Percentiles rank a stretch among this genome's conserved stretches.
These are phyloP conservation scores for Penicillium pulvis DNA, from an alignment of 495 filamentous ascomycete genomes.

Conservation along the genomic window DNA sequence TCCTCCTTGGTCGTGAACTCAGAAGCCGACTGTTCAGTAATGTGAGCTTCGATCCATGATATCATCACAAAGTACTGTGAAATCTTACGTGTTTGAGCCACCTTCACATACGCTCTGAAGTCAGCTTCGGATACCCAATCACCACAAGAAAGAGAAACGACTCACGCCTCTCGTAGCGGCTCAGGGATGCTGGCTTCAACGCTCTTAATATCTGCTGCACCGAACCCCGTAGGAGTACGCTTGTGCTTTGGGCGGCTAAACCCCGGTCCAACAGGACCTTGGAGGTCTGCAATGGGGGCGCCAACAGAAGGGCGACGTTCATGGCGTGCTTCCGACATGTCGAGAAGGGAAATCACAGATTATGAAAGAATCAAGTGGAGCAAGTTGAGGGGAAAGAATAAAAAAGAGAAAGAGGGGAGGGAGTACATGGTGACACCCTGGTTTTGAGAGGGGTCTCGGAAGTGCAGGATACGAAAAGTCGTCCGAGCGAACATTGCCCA, in stretches of 20 bases:
- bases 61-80: not conserved
- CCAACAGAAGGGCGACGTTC: slow-evolving; percentile 77
- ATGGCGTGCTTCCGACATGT: slow-evolving; percentile 35
- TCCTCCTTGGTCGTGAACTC: slow-evolving; percentile 77
- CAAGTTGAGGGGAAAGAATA: slow-evolving; percentile 6
- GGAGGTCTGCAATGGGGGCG: slow-evolving; percentile 78
- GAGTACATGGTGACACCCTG: slow-evolving; percentile 11
- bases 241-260: slow-evolving; percentile 87
- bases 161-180: slow-evolving; percentile 77
- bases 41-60: not conserved
- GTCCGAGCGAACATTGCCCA: slow-evolving; percentile 14
- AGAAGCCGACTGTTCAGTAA: slow-evolving; percentile 51
- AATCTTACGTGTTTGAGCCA: slow-evolving; percentile 76
- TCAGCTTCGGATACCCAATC: slow-evolving; percentile 17
- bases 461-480: slow-evolving; percentile 12
- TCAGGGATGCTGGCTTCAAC: slow-evolving; percentile 92
- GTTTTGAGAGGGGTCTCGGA: slow-evolving; percentile 13
- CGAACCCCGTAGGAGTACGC: slow-evolving; percentile 90
- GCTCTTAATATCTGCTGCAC: slow-evolving; percentile 84
- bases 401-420: slow-evolving; percentile 22
- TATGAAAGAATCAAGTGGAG: not conserved
- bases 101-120: slow-evolving; percentile 34
- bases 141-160: slow-evolving; percentile 13
- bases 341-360: not conserved
- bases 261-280: slow-evolving; percentile 76